phyloP scores from a whole-genome alignment of 257 asterid species.

The Ophiorrhiza pumila region DNA sequence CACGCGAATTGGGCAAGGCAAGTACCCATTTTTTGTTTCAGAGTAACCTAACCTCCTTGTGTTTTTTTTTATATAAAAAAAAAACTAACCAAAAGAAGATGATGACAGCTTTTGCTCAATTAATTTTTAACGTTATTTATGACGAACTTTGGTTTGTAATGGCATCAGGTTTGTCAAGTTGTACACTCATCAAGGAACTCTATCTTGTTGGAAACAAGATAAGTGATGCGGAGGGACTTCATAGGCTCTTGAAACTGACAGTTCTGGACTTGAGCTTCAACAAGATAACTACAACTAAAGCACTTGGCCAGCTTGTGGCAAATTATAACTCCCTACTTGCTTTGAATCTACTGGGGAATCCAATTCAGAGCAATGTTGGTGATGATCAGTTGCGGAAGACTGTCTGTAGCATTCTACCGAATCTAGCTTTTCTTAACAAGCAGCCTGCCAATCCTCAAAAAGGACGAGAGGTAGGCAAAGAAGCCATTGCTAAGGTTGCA shows the following conservation, averaged over 20 bases:
- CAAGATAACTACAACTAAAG: constrained; percentile 69
- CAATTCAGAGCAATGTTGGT: constrained; percentile 59
- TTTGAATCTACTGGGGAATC: constrained; percentile 71
- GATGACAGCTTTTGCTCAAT: not conserved
- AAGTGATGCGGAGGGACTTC: constrained; percentile 77
- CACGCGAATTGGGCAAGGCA: constrained; percentile 81
- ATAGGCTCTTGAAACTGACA: constrained; percentile 67
- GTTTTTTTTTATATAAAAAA: not conserved
- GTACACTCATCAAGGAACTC: constrained; percentile 67
- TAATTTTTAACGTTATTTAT: not conserved
- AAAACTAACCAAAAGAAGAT: not conserved
- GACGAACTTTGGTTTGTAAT: constrained; percentile 10
- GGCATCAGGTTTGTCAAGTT: constrained; percentile 57
- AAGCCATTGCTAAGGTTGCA: constrained; percentile 61
- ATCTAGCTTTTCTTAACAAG: constrained; percentile 57
- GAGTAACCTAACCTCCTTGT: not conserved
- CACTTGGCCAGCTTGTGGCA: constrained; percentile 84
- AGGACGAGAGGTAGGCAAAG: constrained; percentile 54
- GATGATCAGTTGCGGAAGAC: constrained; percentile 66
- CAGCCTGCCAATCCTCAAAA: constrained; percentile 57
- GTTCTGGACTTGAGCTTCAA: constrained; percentile 80
- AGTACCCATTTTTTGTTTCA: not conserved
- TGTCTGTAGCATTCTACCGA: constrained; percentile 60
- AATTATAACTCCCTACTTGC: constrained; percentile 65
- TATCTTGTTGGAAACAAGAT: constrained; percentile 84